Evolutionary conservation across 192 early-diverging fungal species (phyloP).

Genomic region (Entomortierella chlamydospora): DNA sequence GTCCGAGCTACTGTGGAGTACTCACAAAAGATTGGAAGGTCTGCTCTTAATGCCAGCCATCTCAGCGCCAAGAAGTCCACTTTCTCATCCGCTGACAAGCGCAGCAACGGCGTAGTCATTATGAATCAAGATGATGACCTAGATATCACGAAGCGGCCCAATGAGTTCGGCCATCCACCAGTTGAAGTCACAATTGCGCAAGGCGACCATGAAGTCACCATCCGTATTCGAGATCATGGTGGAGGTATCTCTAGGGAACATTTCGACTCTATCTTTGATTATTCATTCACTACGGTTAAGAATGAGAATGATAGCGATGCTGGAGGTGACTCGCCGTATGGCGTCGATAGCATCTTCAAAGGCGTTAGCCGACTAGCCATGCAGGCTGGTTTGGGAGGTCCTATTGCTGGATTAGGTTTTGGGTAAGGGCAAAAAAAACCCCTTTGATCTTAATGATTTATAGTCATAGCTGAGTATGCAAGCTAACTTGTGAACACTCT

Average conservation of each 20-base stretch:
- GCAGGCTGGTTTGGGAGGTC: conserved; percentile 92
- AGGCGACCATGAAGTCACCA: conserved; percentile 80
- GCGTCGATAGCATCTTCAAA: conserved; percentile 71
- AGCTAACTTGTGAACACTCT: background rate
- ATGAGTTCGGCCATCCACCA: conserved; percentile 72
- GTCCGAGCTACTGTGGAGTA: conserved; percentile 89
- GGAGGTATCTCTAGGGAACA: conserved; percentile 87
- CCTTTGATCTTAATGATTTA: background rate
- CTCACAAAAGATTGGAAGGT: conserved; percentile 56
- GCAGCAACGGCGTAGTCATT: conserved; percentile 16
- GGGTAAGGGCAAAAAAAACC: conserved; percentile 21
- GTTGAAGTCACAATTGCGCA: conserved; percentile 89
- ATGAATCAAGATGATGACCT: conserved; percentile 24
- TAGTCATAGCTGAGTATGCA: background rate
- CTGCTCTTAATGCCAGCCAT: conserved; percentile 18
- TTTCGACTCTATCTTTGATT: conserved; percentile 87
- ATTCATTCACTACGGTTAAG: conserved; percentile 91
- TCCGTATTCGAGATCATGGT: conserved; percentile 92
- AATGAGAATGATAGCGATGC: conserved; percentile 64
- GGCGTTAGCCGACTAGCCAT: conserved; percentile 81
- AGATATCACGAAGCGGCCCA: conserved; percentile 32
- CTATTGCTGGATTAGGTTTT: conserved; percentile 82
- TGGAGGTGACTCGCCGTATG: conserved; percentile 42
- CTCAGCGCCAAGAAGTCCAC: conserved; percentile 12
- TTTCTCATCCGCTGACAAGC: background rate